phyloP scores from a whole-genome alignment of 495 filamentous ascomycete genomes.

The Neurospora hispaniola region DNA sequence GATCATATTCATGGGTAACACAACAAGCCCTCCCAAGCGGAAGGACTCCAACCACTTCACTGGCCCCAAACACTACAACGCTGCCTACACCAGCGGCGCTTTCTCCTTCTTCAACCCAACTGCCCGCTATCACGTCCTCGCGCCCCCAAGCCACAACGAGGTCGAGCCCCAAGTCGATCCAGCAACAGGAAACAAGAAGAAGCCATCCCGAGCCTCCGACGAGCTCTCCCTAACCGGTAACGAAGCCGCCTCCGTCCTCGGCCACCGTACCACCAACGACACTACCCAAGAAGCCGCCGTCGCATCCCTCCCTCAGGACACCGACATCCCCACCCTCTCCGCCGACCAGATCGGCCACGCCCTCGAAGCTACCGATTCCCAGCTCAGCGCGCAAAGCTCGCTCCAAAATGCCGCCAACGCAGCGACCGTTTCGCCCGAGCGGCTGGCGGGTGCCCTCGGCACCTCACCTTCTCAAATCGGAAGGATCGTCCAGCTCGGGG shows the following conservation, averaged over 20 bases:
- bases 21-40: not conserved
- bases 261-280: not conserved
- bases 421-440: not conserved
- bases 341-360: not conserved
- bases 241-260: not conserved
- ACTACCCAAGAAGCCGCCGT: not conserved
- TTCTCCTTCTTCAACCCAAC: slow-evolving; percentile 20
- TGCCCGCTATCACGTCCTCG: slow-evolving; percentile 7
- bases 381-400: not conserved
- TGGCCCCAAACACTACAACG: not conserved
- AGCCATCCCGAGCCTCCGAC: not conserved
- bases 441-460: not conserved
- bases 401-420: not conserved
- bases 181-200: not conserved
- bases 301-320: not conserved
- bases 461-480: not conserved
- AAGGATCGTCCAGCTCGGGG: not conserved
- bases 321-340: not conserved
- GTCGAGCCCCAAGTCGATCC: not conserved
- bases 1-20: not conserved
- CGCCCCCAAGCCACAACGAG: not conserved
- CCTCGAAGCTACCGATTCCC: not conserved
- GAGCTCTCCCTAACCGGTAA: not conserved
- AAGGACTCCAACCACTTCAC: slow-evolving; percentile 2
- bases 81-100: slow-evolving; percentile 4